Conservation (phyloP, 75 land plant species). For the Pseudotsuga menziesii region DNA sequence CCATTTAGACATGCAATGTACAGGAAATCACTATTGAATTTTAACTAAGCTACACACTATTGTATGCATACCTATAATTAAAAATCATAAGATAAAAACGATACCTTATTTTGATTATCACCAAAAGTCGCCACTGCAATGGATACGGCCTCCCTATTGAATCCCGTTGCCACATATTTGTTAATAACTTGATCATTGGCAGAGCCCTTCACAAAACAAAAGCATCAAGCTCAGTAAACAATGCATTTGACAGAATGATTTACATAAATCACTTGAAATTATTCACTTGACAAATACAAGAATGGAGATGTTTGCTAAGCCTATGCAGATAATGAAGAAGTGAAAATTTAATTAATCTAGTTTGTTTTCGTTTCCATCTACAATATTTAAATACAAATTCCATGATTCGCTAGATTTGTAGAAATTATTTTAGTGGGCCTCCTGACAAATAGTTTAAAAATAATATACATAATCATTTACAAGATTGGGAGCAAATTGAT, state of each 20-base stretch:
- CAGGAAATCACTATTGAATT: background rate
- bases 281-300: too few species aligned
- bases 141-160: slow-evolving; percentile 71
- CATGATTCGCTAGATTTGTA: background rate
- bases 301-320: too few species aligned
- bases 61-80: background rate
- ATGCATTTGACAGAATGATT: background rate
- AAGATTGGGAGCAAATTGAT: too few species aligned
- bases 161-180: slow-evolving; percentile 72
- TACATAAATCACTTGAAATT: background rate
- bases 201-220: slow-evolving; percentile 9
- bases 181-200: slow-evolving; percentile 60
- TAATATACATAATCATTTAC: too few species aligned
- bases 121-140: slow-evolving; percentile 74
- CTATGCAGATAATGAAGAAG: too few species aligned
- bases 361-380: too few species aligned
- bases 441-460: too few species aligned
- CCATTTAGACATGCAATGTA: background rate
- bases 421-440: too few species aligned
- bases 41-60: background rate
- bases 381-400: background rate
- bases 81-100: background rate
- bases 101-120: slow-evolving; percentile 82
- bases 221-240: background rate
- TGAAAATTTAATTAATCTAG: too few species aligned